Evolutionary conservation across 257 asterid species (phyloP).

Genomic region (Solanum rostratum): DNA sequence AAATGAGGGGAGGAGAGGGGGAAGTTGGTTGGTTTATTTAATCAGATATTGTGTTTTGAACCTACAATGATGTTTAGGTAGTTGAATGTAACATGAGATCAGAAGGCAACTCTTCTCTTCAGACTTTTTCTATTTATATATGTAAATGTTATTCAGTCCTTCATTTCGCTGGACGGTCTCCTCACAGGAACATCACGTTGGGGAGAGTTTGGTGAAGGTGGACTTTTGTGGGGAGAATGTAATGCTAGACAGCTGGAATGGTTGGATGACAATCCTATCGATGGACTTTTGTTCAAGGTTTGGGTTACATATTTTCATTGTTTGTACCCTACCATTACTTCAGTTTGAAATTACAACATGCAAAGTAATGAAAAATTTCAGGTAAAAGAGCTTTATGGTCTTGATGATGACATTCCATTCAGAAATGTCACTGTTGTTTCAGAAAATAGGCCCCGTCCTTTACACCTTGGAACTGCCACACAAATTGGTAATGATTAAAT

Average conservation of each 20-base stretch:
- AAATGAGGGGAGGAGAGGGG: background rate
- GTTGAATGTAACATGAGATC: background rate
- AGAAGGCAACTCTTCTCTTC: background rate
- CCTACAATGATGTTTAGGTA: background rate
- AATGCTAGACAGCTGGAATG: conserved; percentile 71
- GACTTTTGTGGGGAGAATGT: conserved; percentile 96
- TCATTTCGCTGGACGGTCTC: conserved; percentile 6
- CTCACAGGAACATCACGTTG: conserved; percentile 83
- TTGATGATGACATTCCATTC: conserved; percentile 54
- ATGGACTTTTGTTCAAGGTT: conserved; percentile 74
- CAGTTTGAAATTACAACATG: background rate
- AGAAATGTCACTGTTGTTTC: conserved; percentile 78
- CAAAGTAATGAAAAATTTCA: conserved; percentile 20
- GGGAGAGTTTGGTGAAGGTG: conserved; percentile 99
- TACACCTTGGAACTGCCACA: conserved; percentile 92
- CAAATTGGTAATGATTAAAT: conserved; percentile 62
- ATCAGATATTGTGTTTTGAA: background rate
- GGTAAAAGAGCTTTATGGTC: conserved; percentile 94
- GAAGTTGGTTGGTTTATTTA: background rate
- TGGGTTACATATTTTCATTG: background rate
- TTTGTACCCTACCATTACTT: background rate
- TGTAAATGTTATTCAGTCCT: background rate
- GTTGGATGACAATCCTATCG: conserved; percentile 63
- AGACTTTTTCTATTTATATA: background rate
- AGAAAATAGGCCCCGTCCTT: conserved; percentile 82